Base-by-base conservation (phyloP, 2,329 filamentous ascomycete species). In the Allantophomopsis cytisporea region DNA sequence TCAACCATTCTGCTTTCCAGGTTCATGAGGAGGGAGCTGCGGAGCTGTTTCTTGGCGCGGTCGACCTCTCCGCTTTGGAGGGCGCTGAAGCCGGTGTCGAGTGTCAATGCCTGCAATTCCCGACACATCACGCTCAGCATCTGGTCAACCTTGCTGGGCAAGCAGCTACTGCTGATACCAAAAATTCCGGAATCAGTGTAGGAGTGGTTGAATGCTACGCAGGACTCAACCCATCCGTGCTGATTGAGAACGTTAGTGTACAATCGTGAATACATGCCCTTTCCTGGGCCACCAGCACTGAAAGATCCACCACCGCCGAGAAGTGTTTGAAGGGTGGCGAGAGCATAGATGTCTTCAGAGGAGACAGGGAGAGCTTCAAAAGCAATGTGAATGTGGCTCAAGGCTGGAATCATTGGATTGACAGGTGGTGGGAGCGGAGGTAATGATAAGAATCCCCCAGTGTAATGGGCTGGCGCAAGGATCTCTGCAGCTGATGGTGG, bases 161-260 rank as follows among this genome's bases (percentile, higher is more conserved):
- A 73, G 62, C 91, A 98, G 20, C 81, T 81, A 0, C 86, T 83
- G 1, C 83, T 81, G 56, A 98, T 95, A 47, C 91, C 91, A 54
- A 98, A 98, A 33, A 98, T 74, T 4, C 91, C 91, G 6, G 82
- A 88, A 60, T 98, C 91, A 0, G 85, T 91, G 70, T 98, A 98
- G 36, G 83, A 85, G 68, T 96, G 88, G 69, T 96, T 96, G 68
- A 96, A 96, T 21, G 89, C 83, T 38, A 94, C 72, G 63, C 91
- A 96, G 44, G 79, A 88, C 64, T 98, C 91, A 18, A 98, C 86
- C 89, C 89, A 98, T 50, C 83, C 86, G 63, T 94, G 80, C 63
- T 96, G 88, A 66, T 98, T 98, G 38, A 98, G 74, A 1, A 96
- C 89, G 58, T 95, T 94, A 46, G 88, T 96, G 69, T 95, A 98